Evolutionary conservation across 805 yeast genomes (phyloP).

Genomic region (Yarrowia keelungensis): DNA sequence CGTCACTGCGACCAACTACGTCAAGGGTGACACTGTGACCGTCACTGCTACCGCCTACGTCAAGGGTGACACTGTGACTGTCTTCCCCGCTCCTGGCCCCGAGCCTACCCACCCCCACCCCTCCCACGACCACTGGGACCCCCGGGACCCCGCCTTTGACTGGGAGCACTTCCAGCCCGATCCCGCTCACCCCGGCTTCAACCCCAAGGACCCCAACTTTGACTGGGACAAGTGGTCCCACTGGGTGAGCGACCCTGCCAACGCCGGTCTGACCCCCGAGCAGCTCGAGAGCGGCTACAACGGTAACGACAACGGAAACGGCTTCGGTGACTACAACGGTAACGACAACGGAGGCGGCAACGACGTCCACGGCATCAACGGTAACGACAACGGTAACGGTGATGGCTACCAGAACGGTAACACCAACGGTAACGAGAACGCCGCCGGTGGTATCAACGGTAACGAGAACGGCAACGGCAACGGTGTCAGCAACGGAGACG

Average conservation of each 20-base stretch:
- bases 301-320: neutral
- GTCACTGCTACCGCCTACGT: neutral
- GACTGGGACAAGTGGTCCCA: too few relatives aligned
- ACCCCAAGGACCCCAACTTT: neutral
- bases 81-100: too few relatives aligned
- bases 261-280: too few relatives aligned
- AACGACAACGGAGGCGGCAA: neutral
- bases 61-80: too few relatives aligned
- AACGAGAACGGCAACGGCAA: neutral
- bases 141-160: too few relatives aligned
- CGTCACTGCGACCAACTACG: neutral
- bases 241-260: too few relatives aligned
- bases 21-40: neutral
- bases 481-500: neutral
- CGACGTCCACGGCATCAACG: neutral
- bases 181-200: neutral
- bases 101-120: too few relatives aligned
- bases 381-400: neutral
- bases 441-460: neutral
- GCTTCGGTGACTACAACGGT: neutral
- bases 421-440: neutral
- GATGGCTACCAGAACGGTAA: neutral
- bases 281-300: neutral
- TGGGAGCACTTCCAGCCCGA: too few relatives aligned
- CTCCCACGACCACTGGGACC: too few relatives aligned